phyloP scores from a whole-genome alignment of 202 grass and related monocot genomes.

The Zoysia matrella region DNA sequence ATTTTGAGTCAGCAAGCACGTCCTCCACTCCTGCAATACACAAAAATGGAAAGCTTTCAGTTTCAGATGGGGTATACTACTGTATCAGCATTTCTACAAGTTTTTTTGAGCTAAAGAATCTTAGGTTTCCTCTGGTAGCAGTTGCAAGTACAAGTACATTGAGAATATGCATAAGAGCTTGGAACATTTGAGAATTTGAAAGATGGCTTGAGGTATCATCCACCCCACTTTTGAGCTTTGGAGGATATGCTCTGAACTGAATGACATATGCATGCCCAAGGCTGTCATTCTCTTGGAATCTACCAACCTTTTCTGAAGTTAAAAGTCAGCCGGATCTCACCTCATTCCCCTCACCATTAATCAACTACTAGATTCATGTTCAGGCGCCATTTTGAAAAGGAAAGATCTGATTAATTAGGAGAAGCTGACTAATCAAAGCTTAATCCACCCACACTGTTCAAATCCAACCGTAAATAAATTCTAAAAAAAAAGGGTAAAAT shows the following conservation, averaged over 20 bases:
- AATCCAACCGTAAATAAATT: conserved; percentile 27
- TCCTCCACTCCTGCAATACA: conserved; percentile 71
- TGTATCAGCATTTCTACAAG: background rate
- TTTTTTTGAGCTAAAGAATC: conserved; percentile 27
- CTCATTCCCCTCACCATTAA: conserved; percentile 43
- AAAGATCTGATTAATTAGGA: conserved; percentile 38
- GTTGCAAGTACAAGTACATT: conserved; percentile 4
- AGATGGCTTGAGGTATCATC: conserved; percentile 29
- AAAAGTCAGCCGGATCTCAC: conserved; percentile 41
- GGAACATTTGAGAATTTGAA: conserved; percentile 28
- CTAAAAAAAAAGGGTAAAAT: background rate
- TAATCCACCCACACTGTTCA: background rate
- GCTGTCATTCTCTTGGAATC: conserved; percentile 62
- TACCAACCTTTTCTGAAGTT: conserved; percentile 42
- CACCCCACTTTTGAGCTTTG: conserved; percentile 28
- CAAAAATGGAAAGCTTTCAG: background rate
- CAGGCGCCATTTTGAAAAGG: conserved; percentile 17
- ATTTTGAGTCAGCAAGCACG: conserved; percentile 64
- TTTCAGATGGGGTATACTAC: conserved; percentile 20
- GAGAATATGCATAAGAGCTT: conserved; percentile 37
- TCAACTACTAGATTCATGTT: conserved; percentile 45
- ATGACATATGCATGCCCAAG: conserved; percentile 36
- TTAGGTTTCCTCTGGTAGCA: conserved; percentile 29
- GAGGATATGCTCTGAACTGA: conserved; percentile 13
- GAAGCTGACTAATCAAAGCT: conserved; percentile 41